Percentiles rank a stretch among this genome's conserved stretches.
Conservation (phyloP, 805 yeast species). For the Clavispora santaluciae region DNA sequence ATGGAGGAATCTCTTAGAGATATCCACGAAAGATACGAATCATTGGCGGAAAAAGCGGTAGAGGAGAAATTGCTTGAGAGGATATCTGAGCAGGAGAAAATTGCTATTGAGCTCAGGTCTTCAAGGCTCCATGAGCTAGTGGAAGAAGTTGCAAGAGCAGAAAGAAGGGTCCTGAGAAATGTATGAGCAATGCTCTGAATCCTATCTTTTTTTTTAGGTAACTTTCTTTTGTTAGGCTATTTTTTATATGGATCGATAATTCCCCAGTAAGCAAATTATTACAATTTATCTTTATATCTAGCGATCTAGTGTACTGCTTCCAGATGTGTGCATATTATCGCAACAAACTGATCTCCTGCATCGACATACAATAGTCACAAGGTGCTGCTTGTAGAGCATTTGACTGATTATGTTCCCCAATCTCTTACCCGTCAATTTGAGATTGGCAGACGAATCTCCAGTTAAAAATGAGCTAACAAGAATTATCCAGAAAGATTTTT, state of each 20-base stretch:
- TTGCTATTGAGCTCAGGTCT: constrained; percentile 15
- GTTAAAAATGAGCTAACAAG: constrained; percentile 35
- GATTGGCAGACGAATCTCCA: constrained; percentile 41
- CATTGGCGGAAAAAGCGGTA: constrained; percentile 11
- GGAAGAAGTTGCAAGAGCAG: constrained; percentile 15
- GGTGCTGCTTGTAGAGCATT: no score
- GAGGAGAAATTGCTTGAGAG: constrained; percentile 10
- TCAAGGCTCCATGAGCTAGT: constrained; percentile 20
- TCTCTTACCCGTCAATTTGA: constrained; percentile 46
- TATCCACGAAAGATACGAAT: neutral
- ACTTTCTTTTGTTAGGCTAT: no score
- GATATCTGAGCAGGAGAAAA: constrained; percentile 16
- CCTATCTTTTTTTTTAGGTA: no score
- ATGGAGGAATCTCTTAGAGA: neutral
- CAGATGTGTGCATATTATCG: no score
- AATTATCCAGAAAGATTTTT: constrained; percentile 45
- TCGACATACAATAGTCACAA: no score
- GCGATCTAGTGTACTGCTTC: no score
- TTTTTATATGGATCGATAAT: no score
- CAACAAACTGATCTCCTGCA: no score
- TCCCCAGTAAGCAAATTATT: no score
- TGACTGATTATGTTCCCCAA: constrained; percentile 22
- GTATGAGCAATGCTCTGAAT: no score
- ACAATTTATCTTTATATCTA: no score
- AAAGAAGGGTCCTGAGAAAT: constrained; percentile 3